Conservation (phyloP, 352 stramenopile species). For the Globisporangium yorkense region DNA sequence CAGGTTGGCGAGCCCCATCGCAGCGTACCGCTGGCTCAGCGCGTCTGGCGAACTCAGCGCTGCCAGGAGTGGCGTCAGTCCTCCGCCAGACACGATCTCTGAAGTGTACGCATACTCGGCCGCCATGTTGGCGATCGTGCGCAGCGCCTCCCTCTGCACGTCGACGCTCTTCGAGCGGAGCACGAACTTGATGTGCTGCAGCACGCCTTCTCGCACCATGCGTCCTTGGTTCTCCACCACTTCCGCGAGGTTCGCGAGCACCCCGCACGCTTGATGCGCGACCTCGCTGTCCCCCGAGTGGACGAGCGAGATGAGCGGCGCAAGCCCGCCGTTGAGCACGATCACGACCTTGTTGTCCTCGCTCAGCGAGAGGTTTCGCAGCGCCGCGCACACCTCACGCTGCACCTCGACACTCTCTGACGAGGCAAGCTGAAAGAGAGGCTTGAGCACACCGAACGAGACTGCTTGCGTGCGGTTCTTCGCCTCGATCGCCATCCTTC, state of each 20-base stretch:
- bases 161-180: conserved; percentile 88
- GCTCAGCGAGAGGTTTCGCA: conserved; percentile 90
- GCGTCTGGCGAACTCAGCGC: conserved; percentile 90
- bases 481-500: conserved; percentile 88
- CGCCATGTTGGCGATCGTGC: conserved; percentile 94
- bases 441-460: conserved; percentile 87
- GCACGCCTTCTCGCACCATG: conserved; percentile 93
- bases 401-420: conserved; percentile 90
- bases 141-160: conserved; percentile 92
- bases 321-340: conserved; percentile 76
- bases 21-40: conserved; percentile 91
- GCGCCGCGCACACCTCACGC: conserved; percentile 87
- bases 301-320: conserved; percentile 83
- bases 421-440: conserved; percentile 83
- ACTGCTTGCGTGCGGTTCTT: conserved; percentile 91
- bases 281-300: conserved; percentile 90
- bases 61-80: conserved; percentile 82
- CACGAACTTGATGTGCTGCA: conserved; percentile 96
- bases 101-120: conserved; percentile 92
- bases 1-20: conserved; percentile 95
- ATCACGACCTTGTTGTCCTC: conserved; percentile 93
- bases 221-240: conserved; percentile 92
- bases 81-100: conserved; percentile 89
- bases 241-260: conserved; percentile 93
- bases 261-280: conserved; percentile 85